Evolutionary conservation across 768 basidiomycete genomes (phyloP), one percentile per base, ranked within the genome.

Genomic region (Gyrodon lividus): DNA sequence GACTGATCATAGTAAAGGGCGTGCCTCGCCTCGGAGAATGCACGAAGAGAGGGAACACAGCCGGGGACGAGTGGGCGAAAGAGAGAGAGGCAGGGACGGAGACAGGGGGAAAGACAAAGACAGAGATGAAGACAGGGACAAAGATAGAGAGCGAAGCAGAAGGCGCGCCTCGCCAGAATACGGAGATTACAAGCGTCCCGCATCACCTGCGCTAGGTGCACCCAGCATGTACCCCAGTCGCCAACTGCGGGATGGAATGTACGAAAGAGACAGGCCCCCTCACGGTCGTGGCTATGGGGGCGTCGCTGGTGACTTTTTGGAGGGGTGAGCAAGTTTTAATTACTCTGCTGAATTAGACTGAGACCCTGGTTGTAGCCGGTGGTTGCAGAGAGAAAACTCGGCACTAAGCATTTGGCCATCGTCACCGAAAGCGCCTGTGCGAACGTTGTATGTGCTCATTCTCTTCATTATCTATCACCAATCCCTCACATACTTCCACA

Each of bases 381-480:
- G 88, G 49, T 63, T 74, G 42, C 84, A 92, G 64, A 76, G 92
- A 43, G 82, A 82, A 58, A 73, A 59, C 5, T 79, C 70, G 8
- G 75, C 74, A 5, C 66, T 83, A 2, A 77, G 78, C 58, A 75
- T 91, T n/a, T 94, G 92, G 92, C 92, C 92, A 2, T 69, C 82
- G 4, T 93, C 92, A 3, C 92, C 92, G 0, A 86, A 85, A 56
- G 80, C 76, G 9, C 82, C 83, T 48, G 71, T 78, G 33, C 80
- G 88, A 33, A 67, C 70, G 41, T 56, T 81, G 82, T 88, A 69
- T 26, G 84, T 73, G 3, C 22, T 39, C 6, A 19, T 35, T 51
- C 22, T 22, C 12, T 30, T n/a, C 5, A 35, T 23, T 22, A 31
- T 46, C 6, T 46, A 40, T 24, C 43, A 13, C 19, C 10, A 17